Conservation (phyloP, 257 asterid species). For the Jasminum sambac region DNA sequence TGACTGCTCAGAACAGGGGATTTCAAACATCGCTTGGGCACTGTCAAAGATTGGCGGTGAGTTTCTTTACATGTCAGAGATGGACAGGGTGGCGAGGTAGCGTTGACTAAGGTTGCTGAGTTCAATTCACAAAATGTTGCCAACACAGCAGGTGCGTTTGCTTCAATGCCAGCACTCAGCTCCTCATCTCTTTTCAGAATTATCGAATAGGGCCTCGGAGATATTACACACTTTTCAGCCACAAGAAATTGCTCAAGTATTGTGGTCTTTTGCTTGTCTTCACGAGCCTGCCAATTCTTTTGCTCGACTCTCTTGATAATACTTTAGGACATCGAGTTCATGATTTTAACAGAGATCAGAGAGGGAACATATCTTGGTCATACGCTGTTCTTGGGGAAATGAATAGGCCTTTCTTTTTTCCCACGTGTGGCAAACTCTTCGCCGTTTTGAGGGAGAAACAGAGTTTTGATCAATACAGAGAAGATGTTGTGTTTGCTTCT, state of each 20-base stretch:
- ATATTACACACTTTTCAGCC: conserved; percentile 67
- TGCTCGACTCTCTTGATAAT: conserved; percentile 70
- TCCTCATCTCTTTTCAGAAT: conserved; percentile 62
- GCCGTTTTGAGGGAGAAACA: conserved; percentile 58
- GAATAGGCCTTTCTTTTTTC: conserved; percentile 55
- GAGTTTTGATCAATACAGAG: conserved; percentile 66
- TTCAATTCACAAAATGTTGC: conserved; percentile 92
- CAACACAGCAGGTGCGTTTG: conserved; percentile 90
- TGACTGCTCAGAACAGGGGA: conserved; percentile 85
- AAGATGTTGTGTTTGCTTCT: conserved; percentile 80
- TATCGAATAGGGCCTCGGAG: conserved; percentile 62
- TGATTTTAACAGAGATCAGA: conserved; percentile 64
- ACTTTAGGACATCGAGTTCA: conserved; percentile 38
- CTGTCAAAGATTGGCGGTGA: conserved; percentile 91
- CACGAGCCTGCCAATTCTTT: conserved; percentile 59
- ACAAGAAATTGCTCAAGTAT: conserved; percentile 84
- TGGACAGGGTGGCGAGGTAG: conserved; percentile 98
- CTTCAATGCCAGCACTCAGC: conserved; percentile 96
- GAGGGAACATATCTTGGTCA: conserved; percentile 84
- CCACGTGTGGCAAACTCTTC: conserved; percentile 59
- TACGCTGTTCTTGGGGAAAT: conserved; percentile 82
- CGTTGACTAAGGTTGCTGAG: conserved; percentile 61
- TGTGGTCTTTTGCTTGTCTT: conserved; percentile 98
- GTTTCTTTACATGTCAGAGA: conserved; percentile 89
- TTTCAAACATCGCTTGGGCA: conserved; percentile 94